Conservation (phyloP, 2,329 filamentous ascomycete species). For the Aspergillus tamarii region DNA sequence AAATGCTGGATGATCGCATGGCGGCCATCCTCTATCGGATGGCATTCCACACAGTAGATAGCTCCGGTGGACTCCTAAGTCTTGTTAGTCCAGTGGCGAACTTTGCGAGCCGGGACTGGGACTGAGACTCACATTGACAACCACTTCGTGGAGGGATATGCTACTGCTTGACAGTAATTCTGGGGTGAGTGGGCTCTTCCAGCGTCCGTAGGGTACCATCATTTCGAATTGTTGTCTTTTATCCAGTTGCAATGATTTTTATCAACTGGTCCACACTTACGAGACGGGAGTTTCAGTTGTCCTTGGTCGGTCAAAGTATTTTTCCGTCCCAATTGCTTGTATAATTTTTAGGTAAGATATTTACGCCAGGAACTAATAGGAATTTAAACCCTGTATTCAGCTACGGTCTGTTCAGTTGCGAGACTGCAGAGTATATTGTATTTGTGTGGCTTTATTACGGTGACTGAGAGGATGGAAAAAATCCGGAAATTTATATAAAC, state of each 20-base stretch:
- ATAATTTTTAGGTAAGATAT: not conserved
- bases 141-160: slow-evolving; percentile 37
- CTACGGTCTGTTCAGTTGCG: no score
- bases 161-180: slow-evolving; percentile 37
- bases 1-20: slow-evolving; percentile 51
- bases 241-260: not conserved
- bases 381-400: no score
- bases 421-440: no score
- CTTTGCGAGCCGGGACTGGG: not conserved
- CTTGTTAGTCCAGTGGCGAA: slow-evolving; percentile 8
- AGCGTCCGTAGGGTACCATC: slow-evolving; percentile 38
- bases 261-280: not conserved
- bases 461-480: no score
- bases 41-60: slow-evolving; percentile 41
- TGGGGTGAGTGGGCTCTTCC: slow-evolving; percentile 44
- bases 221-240: not conserved
- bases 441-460: no score
- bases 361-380: not conserved
- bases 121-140: slow-evolving; percentile 29
- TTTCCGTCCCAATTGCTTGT: not conserved
- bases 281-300: not conserved
- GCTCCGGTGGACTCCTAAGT: slow-evolving; percentile 27
- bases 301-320: not conserved
- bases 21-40: slow-evolving; percentile 45
- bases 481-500: no score